A percentile compares a stretch with the other conserved stretches of the same genome.
These are phyloP conservation scores for Monosporascus sp. DNA, from an alignment of 2,329 filamentous ascomycete genomes.

Conservation along the genomic window DNA sequence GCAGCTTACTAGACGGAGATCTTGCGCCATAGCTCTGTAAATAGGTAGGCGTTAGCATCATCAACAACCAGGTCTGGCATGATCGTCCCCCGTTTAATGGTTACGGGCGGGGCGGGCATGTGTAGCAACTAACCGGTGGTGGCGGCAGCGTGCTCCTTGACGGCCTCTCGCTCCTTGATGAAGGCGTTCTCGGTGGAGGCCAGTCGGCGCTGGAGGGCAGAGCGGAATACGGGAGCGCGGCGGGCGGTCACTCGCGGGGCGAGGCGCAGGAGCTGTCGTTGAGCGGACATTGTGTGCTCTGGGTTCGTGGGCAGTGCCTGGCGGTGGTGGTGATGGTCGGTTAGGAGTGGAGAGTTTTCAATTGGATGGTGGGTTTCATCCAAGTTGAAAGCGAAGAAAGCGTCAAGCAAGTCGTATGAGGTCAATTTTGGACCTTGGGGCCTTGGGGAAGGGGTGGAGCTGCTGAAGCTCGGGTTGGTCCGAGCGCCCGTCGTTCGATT, in stretches of 20 bases:
- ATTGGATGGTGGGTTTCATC: slow-evolving; percentile 1
- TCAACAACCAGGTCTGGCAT: too few relatives aligned
- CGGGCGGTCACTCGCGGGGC: slow-evolving; percentile 58
- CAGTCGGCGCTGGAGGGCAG: slow-evolving; percentile 62
- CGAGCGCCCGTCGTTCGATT: neutral
- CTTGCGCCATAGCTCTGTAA: slow-evolving; percentile 85
- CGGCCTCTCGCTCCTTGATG: slow-evolving; percentile 82
- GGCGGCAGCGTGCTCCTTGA: slow-evolving; percentile 82
- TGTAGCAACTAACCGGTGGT: slow-evolving; percentile 65
- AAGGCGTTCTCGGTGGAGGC: slow-evolving; percentile 84
- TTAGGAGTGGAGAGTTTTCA: slow-evolving; percentile 6
- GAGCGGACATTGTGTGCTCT: slow-evolving; percentile 53
- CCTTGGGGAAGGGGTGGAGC: slow-evolving; percentile 13
- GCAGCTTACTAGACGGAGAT: slow-evolving; percentile 83
- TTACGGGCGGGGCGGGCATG: too few relatives aligned
- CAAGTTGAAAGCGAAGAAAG: neutral
- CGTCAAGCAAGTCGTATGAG: slow-evolving; percentile 7
- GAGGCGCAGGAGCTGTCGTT: slow-evolving; percentile 55
- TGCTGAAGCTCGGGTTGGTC: slow-evolving; percentile 51
- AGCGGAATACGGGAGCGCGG: slow-evolving; percentile 49
- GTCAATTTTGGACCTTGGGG: slow-evolving; percentile 4
- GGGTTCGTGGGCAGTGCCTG: neutral
- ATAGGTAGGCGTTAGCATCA: slow-evolving; percentile 27
- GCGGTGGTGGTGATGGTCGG: slow-evolving; percentile 1
- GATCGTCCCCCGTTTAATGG: too few relatives aligned